Evolutionary conservation across 495 filamentous ascomycete genomes (phyloP).

Genomic region (Sporormia fimetaria): DNA sequence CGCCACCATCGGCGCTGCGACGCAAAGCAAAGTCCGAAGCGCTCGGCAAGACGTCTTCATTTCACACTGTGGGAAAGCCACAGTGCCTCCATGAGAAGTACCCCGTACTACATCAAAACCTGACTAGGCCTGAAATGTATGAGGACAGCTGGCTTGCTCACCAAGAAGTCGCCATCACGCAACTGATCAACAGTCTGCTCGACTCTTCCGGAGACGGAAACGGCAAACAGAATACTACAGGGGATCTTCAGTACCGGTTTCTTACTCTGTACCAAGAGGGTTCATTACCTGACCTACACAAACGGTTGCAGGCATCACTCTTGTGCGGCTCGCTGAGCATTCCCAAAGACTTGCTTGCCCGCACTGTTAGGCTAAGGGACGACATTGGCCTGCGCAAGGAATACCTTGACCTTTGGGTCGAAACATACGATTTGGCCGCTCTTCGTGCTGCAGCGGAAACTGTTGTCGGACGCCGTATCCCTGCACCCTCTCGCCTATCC

Average conservation of each 20-base stretch:
- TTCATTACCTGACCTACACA: conserved; percentile 43
- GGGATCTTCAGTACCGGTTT: conserved; percentile 32
- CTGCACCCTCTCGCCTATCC: conserved; percentile 20
- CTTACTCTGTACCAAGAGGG: conserved; percentile 47
- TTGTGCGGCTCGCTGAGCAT: conserved; percentile 49
- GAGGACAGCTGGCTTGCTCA: conserved; percentile 55
- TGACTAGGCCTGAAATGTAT: conserved; percentile 47
- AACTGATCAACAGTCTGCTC: conserved; percentile 49
- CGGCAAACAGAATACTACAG: conserved; percentile 6
- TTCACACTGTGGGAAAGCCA: conserved; percentile 15
- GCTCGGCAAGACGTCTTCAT: conserved; percentile 21
- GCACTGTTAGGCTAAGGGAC: conserved; percentile 39
- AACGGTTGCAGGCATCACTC: conserved; percentile 52
- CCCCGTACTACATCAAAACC: conserved; percentile 44
- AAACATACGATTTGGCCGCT: conserved; percentile 43
- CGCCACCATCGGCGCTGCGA: conserved; percentile 22
- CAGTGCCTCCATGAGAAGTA: conserved; percentile 32
- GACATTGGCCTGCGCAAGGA: conserved; percentile 49
- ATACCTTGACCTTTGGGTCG: conserved; percentile 48
- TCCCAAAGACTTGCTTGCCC: conserved; percentile 41
- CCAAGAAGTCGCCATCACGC: conserved; percentile 51
- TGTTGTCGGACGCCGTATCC: conserved; percentile 47
- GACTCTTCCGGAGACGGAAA: conserved; percentile 25
- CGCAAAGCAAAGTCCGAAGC: conserved; percentile 5
- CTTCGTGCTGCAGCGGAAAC: conserved; percentile 48